Evolutionary conservation across 2,329 filamentous ascomycete genomes (phyloP).

Genomic region (Botrytis pseudocinerea): DNA sequence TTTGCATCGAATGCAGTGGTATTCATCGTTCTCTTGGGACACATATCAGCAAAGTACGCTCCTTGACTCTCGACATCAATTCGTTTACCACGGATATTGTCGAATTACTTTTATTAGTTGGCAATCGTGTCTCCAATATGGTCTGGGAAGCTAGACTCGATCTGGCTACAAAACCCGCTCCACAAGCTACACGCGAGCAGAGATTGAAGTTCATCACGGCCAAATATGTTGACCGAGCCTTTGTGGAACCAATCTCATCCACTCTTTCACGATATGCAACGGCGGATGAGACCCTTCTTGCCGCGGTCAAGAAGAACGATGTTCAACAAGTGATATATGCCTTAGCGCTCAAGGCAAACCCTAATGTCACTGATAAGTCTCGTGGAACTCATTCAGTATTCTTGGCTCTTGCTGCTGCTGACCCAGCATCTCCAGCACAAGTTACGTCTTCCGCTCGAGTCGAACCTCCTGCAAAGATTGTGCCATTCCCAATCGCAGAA

Average conservation of each 20-base stretch:
- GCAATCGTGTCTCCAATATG: constrained; percentile 94
- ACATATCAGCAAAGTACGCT: constrained; percentile 96
- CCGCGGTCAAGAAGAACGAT: constrained; percentile 94
- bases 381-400: constrained; percentile 87
- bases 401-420: constrained; percentile 86
- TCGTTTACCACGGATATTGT: constrained; percentile 97
- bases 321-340: constrained; percentile 91
- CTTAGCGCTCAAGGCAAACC: constrained; percentile 80
- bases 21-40: constrained; percentile 96
- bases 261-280: constrained; percentile 74
- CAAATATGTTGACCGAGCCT: constrained; percentile 87
- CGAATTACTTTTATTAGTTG: constrained; percentile 85
- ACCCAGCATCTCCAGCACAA: constrained; percentile 74
- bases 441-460: constrained; percentile 47
- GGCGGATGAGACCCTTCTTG: constrained; percentile 83
- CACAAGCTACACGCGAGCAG: constrained; percentile 83
- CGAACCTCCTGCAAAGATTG: constrained; percentile 48
- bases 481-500: constrained; percentile 86
- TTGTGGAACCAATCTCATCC: constrained; percentile 74
- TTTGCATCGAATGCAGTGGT: constrained; percentile 97
- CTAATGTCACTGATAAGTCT: constrained; percentile 82
- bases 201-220: constrained; percentile 91
- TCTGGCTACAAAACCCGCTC: constrained; percentile 65
- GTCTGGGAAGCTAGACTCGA: constrained; percentile 91
- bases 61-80: constrained; percentile 89